Base-by-base conservation (phyloP, 2,329 filamentous ascomycete genomes). In the Shiraia bambusicola region DNA sequence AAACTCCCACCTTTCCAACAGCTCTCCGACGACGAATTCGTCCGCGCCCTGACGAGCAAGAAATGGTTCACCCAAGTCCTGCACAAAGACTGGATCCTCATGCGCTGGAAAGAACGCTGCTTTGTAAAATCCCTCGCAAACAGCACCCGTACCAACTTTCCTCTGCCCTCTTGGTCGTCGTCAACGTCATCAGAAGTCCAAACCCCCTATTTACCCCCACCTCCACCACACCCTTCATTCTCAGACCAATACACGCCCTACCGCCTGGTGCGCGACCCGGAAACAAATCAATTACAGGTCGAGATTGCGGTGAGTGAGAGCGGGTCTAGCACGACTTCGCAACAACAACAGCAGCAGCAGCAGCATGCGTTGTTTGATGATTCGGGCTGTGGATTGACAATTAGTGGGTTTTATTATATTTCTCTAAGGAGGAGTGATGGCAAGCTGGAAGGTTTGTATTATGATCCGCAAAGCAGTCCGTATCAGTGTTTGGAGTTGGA, bases 91-190 rank as follows among this genome's bases (percentile, higher is more conserved):
- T 79, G 75, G 68, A 69, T 80, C 16, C 69, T 79, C 33, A 79
- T 80, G 76, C 69, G 77, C 19, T 79, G 76, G 76, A 80, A 80
- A 57, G 77, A 77, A 57, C 67, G 70, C 11, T 76, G 73, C 50
- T 76, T 77, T 45, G 70, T 76, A 28, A 67, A 65, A 36, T 58
- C 56, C 4, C 51, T 66, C 8, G 54, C 48, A 16, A 58, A 47
- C 27, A 29, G 42, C 11, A 34, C 51, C 27, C 50, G 52, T 12
- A 32, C 51, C 25, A 46, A 47, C n/a, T 42, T 58, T 5, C 44
- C 49, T 1, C 28, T 52, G 3, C 37, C 36, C n/a, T n/a, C n/a
- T n/a, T n/a, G n/a, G n/a, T n/a, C n/a, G n/a, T n/a, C 8, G 27
- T 52, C 6, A 40, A 49, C 15, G 37, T 36, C 29, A 28, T 47